Evolutionary conservation across 1,284 basidiomycete genomes (phyloP), one percentile per base, ranked within the genome.

Genomic region (Microbotryomycetes sp.): DNA sequence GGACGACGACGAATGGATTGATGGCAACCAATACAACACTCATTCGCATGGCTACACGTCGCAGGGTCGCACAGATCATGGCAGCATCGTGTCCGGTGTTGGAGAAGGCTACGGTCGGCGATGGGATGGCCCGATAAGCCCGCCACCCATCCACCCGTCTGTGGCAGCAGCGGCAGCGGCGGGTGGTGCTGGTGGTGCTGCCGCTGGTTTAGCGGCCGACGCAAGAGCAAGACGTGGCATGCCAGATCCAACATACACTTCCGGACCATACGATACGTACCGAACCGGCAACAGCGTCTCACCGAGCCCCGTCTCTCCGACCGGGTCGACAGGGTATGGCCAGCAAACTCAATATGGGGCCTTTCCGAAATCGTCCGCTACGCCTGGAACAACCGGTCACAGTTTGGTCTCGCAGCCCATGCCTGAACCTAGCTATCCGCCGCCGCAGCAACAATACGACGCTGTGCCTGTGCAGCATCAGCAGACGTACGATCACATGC

Each of bases 41-140:
- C 24, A 41, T 18, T 24, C 47, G 28, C 53, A 54, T 18, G 23
- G 15, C 26, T 24, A 21, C 23, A 27, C 51, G 21, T 29, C 31
- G 28, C 28, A 6, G 24, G 23, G 45, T 35, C 30, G 23, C 3
- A 30, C 23, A 1, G 62, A 54, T 2, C 47, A 50, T 6, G 57
- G 61, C 5, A 60, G 56, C 45, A 30, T 63, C 31, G 58, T 67
- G 27, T 52, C 23, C 6, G 65, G 65, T 15, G 65, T 67, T 23
- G 65, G 65, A 4, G 50, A 64, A 53, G 65, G 65, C 3, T 67
- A 64, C 30, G 65, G 65, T 1, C 41, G 62, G n/a, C 49, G 65
- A n/a, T 55, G 61, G 51, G 45, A 64, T 9, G 52, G 53, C 6
- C 53, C 47, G 9, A 18, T 18, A 41, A 41, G 35, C 35, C 35